Evolutionary conservation across 2,329 filamentous ascomycete genomes (phyloP).

Genomic region (Dactylellina leptospora): DNA sequence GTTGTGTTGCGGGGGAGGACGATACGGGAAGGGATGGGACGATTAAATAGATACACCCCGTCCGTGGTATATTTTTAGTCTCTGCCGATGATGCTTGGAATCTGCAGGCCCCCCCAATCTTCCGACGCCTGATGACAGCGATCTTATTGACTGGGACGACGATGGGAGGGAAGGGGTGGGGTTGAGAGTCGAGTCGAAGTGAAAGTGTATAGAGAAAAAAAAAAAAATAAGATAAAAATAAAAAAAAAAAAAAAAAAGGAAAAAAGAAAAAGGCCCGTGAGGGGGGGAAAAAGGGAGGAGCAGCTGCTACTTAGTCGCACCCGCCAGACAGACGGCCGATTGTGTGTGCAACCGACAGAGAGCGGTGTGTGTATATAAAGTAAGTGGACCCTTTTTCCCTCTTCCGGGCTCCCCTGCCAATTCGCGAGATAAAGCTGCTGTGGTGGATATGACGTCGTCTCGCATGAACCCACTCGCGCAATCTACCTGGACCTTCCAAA

Average conservation of each 20-base stretch:
- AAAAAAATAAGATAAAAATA: background rate
- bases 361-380: no score
- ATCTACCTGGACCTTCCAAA: conserved; percentile 13
- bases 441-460: conserved; percentile 25
- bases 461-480: conserved; percentile 18
- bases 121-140: no score
- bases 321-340: background rate
- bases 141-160: no score
- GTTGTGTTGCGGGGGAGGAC: no score
- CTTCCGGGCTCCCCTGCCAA: background rate
- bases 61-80: no score
- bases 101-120: no score
- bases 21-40: no score
- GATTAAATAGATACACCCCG: no score
- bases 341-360: background rate
- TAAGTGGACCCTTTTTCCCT: background rate
- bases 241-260: background rate
- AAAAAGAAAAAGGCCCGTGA: background rate
- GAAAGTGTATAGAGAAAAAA: no score
- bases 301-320: background rate
- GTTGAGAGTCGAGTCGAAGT: no score
- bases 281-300: background rate
- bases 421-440: background rate
- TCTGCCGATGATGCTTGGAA: no score
- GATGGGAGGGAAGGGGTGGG: no score